Conservation (phyloP, 2,329 filamentous ascomycete species). For the Aspergillus ochraceus region DNA sequence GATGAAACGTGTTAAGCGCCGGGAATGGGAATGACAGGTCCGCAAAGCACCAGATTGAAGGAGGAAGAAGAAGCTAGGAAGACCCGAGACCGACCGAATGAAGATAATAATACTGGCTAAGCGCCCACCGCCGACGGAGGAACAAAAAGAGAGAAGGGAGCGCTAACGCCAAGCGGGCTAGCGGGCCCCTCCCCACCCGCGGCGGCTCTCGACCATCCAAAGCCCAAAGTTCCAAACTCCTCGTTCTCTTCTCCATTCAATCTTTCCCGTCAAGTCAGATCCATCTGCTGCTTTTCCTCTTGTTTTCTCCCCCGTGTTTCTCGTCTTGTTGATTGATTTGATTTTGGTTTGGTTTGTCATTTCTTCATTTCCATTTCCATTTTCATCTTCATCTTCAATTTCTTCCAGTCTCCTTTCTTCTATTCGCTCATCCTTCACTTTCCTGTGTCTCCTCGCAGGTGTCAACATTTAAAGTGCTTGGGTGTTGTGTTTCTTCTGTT, state of each 20-base stretch:
- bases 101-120: background rate
- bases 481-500: constrained; percentile 7
- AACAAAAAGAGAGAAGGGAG: background rate
- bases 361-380: constrained; percentile 27
- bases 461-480: constrained; percentile 1
- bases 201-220: constrained; percentile 30
- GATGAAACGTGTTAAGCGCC: background rate
- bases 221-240: constrained; percentile 20
- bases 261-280: constrained; percentile 18
- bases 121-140: background rate
- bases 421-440: constrained; percentile 9
- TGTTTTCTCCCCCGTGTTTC: constrained; percentile 20
- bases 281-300: constrained; percentile 23
- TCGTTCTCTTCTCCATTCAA: constrained; percentile 20
- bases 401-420: constrained; percentile 15
- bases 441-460: constrained; percentile 13
- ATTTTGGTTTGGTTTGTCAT: constrained; percentile 22
- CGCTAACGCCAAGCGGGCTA: constrained; percentile 20
- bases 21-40: background rate
- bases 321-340: constrained; percentile 23
- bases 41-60: background rate
- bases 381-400: constrained; percentile 17
- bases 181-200: constrained; percentile 19
- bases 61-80: background rate
- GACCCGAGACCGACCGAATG: too few relatives aligned